Conservation (phyloP, 768 basidiomycete genomes). For the Lactarius evosmus region DNA sequence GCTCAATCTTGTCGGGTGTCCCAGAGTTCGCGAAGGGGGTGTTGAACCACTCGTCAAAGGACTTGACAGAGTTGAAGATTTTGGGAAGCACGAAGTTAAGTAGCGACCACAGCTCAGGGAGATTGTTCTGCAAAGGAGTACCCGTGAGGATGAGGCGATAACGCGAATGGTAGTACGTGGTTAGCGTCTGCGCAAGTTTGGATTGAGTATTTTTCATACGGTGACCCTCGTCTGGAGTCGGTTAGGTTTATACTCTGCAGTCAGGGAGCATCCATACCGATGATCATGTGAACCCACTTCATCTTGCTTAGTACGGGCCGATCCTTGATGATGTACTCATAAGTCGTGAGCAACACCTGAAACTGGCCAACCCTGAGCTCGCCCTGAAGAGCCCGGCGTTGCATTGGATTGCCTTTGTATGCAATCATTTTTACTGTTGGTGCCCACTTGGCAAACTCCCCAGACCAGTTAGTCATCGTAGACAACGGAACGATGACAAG, state of each 20-base stretch:
- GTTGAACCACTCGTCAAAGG: constrained; percentile 99
- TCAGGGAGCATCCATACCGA: constrained; percentile 52
- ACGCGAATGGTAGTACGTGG: constrained; percentile 88
- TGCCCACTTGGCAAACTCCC: constrained; percentile 98
- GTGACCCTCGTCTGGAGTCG: constrained; percentile 79
- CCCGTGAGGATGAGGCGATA: constrained; percentile 94
- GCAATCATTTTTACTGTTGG: constrained; percentile 74
- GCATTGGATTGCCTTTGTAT: constrained; percentile 89
- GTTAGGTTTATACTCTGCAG: constrained; percentile 5
- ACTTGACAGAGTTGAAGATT: constrained; percentile 98
- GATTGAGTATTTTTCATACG: constrained; percentile 96
- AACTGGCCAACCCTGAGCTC: constrained; percentile 80
- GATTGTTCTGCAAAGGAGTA: constrained; percentile 95
- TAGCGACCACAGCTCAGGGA: constrained; percentile 92
- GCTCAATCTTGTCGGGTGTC: constrained; percentile 93
- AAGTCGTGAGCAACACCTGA: constrained; percentile 91
- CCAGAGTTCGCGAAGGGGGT: constrained; percentile 99
- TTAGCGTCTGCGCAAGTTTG: constrained; percentile 86
- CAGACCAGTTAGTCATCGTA: constrained; percentile 96
- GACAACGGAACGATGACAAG: constrained; percentile 94
- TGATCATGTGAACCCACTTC: constrained; percentile 98
- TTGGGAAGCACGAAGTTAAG: constrained; percentile 94
- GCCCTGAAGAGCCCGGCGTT: constrained; percentile 72
- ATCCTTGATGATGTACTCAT: constrained; percentile 98
- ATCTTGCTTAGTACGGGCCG: constrained; percentile 85